Evolutionary conservation across 164 flowering plant genomes (phyloP), one percentile per base, ranked within the genome.

Genomic region (Annona squamosa): DNA sequence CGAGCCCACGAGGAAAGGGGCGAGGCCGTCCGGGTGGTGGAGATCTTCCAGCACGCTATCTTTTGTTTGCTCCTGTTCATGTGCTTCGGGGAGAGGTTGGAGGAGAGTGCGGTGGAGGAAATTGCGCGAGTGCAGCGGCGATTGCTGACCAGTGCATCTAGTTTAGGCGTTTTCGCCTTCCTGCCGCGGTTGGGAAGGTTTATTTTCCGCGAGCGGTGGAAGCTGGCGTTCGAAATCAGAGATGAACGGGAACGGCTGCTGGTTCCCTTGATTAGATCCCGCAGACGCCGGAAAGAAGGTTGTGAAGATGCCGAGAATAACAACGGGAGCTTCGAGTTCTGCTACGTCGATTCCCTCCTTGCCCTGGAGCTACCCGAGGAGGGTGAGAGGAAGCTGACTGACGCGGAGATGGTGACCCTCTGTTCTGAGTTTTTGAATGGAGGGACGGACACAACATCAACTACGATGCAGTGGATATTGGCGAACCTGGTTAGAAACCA

Each of bases 41-140:
- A 76, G 43, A 75, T 72, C 17, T 71, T 81, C 65, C 83, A 68
- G 57, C 71, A 68, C 68, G 76, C 86, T 44, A 71, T 86, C 79
- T 84, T 84, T 62, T 73, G 81, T 17, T 71, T 83, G 70, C 68
- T 85, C 2, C 74, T 76, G 41, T 43, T 73, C 69, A 83, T 86
- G 84, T 86, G 89, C 74, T 85, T 86, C 18, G 87, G 87, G 3
- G 81, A 81, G 17, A 74, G 73, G 44, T 26, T 84, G 3, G 82
- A 82, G 1, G 87, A 85, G 52, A 43, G 73, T 0, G 62, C 37
- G 5, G 73, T 86, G 1, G 47, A 57, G 16, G 73, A 83, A 6
- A 76, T 85, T 7, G 83, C 79, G 16, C 3, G 46, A 0, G 65
- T 68, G 1, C 75, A 76, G 63, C 66, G 75, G n/a, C 16, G 48